Evolutionary conservation across 1,284 basidiomycete genomes (phyloP), one percentile per base, ranked within the genome.

Genomic region (Irpex lacteus): DNA sequence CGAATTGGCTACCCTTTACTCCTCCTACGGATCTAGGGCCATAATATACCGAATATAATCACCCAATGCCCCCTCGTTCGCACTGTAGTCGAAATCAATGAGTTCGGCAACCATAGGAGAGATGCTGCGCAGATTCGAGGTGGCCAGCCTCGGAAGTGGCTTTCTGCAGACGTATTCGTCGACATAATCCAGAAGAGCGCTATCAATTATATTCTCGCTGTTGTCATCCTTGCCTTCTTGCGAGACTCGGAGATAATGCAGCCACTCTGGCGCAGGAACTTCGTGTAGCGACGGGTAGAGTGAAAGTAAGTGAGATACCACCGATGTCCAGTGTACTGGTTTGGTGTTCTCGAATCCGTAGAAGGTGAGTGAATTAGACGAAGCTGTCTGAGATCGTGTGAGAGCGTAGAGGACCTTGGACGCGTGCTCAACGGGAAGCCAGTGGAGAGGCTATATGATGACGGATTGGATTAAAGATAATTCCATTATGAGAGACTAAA

Each of bases 281-380:
- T 56, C 32, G 19, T 56, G 54, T 26, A 56, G 21, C 6, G 54
- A 26, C 2, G 54, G 54, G 32, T 56, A 56, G 21, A 56, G 54
- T 11, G 32, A 19, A 11, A 56, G 32, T 26, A 56, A 26, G 26
- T 19, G 13, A 32, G 54, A 56, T 7, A 56, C 34, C 0, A 56
- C 32, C 11, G 54, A 56, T 19, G 54, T 32, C 54, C 54, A 56
- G 21, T 32, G 11, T 19, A 56, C 18, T 19, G 54, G 54, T 36
- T 26, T 56, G 34, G 54, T 56, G 54, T 56, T 56, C 18, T 56
- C 54, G 21, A 56, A 56, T 19, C 54, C 54, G 34, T 56, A 56
- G 54, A 34, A 32, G 15, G 11, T 32, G 21, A 56, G 15, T 37
- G 26, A 18, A 13, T 11, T 26, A 15, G 54, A n/a, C 8, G 54